Base-by-base conservation (phyloP, 2,329 filamentous ascomycete genomes). In the Aspergillus spinulosporus region DNA sequence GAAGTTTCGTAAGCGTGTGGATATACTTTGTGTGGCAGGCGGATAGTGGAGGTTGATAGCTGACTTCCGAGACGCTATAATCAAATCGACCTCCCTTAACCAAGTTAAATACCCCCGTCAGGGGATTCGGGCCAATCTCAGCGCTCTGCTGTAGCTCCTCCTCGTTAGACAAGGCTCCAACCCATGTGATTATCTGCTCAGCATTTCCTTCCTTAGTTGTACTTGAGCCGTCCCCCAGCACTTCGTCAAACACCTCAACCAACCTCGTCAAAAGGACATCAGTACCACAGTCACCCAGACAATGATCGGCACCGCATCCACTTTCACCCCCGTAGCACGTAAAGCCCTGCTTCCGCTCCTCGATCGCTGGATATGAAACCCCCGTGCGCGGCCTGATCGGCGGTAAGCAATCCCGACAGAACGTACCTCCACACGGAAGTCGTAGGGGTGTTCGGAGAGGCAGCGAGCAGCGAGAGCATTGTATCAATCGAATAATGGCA, bases 261-360 rank as follows among this genome's bases (percentile, higher is more conserved):
- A 89, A 77, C 67, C 90, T 94, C 52, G 83, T 84, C 58, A 96
- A 73, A 1, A 87, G 85, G 37, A 96, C 88, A 74, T 96, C 90
- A 5, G 87, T 75, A 46, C 82, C 84, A 72, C 90, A 96, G 66
- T 96, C 92, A 3, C 82, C 88, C 14, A 87, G 67, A 0, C 90
- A 86, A 74, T 96, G 92, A 54, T 92, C 88, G 58, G 80, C 81
- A 11, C 72, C 74, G 64, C 91, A 96, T 2, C 80, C 79, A 1
- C 55, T 62, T 32, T 57, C 59, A 39, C 61, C 59, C 69, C 68
- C 87, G 0, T 89, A 88, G 67, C 92, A 97, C n/a, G 71, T 74
- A 65, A 96, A 89, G 0, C 87, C 90, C 64, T 84, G 79, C 40
- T 85, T 77, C 39, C 91, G 83, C 42, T 83, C 84, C 5, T 85